These are phyloP conservation scores for Bipolaris sorokiniana DNA, from an alignment of 2,329 filamentous ascomycete species.

Conservation along the genomic window DNA sequence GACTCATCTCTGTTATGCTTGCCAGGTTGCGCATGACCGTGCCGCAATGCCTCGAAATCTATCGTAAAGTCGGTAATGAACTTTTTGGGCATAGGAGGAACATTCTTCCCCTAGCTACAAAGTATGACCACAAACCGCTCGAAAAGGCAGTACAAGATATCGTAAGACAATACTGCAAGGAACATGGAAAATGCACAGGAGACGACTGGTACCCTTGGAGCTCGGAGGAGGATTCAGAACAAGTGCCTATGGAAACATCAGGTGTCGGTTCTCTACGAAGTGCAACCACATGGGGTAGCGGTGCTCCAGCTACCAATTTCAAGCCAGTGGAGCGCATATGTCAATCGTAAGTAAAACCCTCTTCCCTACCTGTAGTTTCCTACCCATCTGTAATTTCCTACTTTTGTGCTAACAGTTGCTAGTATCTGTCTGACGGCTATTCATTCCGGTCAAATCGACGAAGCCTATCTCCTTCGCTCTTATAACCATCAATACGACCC, in stretches of 20 bases:
- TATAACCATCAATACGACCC: constrained; percentile 55
- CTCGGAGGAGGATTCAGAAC: constrained; percentile 14
- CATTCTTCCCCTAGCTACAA: constrained; percentile 55
- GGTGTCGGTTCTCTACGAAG: constrained; percentile 19
- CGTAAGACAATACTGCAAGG: constrained; percentile 53
- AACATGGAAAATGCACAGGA: constrained; percentile 52
- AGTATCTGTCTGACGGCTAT: constrained; percentile 57
- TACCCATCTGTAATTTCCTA: background rate
- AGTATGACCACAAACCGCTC: constrained; percentile 57
- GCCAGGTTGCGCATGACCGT: constrained; percentile 58
- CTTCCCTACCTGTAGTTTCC: background rate
- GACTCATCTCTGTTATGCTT: constrained; percentile 59
- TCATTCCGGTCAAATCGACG: constrained; percentile 54
- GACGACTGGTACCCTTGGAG: constrained; percentile 55
- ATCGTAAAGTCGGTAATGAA: constrained; percentile 55
- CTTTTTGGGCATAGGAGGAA: constrained; percentile 55
- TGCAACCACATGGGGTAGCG: constrained; percentile 29
- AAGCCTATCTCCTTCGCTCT: constrained; percentile 57
- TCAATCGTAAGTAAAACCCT: constrained; percentile 41
- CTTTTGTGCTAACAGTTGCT: constrained; percentile 10
- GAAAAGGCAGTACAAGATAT: constrained; percentile 56
- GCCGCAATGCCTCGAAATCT: constrained; percentile 55
- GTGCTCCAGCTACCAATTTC: constrained; percentile 6
- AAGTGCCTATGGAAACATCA: background rate
- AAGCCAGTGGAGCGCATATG: constrained; percentile 44